These are phyloP conservation scores for Aspergillus intermedius DNA, from an alignment of 2,329 filamentous ascomycete genomes.

Conservation along the genomic window DNA sequence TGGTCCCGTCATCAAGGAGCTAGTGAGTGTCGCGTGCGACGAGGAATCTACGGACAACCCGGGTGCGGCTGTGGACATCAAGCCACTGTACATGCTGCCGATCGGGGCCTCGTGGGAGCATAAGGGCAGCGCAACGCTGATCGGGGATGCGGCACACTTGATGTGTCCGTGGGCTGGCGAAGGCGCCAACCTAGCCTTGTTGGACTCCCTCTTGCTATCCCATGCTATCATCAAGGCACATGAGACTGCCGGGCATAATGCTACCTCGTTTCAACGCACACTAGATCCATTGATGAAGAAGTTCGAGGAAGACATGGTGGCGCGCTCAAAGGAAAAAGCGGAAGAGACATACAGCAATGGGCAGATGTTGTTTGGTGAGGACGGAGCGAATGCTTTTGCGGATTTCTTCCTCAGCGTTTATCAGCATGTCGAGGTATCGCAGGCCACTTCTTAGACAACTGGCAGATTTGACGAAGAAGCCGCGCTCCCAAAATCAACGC, in stretches of 20 bases:
- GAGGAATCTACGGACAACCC: conserved; percentile 11
- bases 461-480: too few relatives aligned
- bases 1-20: conserved; percentile 12
- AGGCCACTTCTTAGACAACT: too few relatives aligned
- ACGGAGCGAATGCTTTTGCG: conserved; percentile 13
- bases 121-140: conserved; percentile 12
- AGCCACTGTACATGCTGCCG: conserved; percentile 19
- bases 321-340: conserved; percentile 13
- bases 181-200: conserved; percentile 24
- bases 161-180: conserved; percentile 25
- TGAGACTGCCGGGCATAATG: neutral
- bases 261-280: conserved; percentile 2
- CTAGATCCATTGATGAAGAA: conserved; percentile 12
- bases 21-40: conserved; percentile 15
- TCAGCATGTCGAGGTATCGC: neutral
- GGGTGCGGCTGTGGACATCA: conserved; percentile 1
- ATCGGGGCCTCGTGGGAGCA: conserved; percentile 14
- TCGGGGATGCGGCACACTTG: conserved; percentile 26
- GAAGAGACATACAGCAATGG: conserved; percentile 18
- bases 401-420: conserved; percentile 5
- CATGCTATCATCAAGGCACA: conserved; percentile 13
- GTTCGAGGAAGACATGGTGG: conserved; percentile 15
- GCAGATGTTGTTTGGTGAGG: conserved; percentile 15
- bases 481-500: too few relatives aligned
- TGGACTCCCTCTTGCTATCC: conserved; percentile 17